Percentiles rank a stretch among this genome's conserved stretches.
Evolutionary conservation across 2,329 filamentous ascomycete species (phyloP).

Genomic region (Talaromyces sp.): DNA sequence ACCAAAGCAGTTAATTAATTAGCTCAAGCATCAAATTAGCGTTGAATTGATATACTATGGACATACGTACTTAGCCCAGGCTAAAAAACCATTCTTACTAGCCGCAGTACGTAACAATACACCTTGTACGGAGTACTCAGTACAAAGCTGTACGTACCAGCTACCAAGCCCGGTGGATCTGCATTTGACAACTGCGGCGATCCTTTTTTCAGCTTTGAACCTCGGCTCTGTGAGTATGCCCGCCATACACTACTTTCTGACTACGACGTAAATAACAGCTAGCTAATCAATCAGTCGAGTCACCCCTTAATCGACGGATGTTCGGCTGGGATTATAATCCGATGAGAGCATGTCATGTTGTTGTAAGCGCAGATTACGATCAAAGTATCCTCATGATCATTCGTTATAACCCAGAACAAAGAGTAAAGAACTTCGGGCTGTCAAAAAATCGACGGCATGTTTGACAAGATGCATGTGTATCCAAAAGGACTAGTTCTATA

Average conservation of each 20-base stretch:
- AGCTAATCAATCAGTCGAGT: neutral
- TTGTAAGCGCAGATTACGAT: neutral
- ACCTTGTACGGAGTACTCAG: too few relatives aligned
- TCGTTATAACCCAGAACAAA: neutral
- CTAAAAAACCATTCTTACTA: neutral
- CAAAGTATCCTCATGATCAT: neutral
- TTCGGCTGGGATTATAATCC: neutral
- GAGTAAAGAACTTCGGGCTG: neutral
- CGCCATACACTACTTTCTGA: too few relatives aligned
- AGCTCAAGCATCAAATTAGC: neutral
- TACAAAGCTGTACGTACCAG: neutral
- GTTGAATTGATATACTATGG: neutral
- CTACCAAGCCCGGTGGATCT: neutral
- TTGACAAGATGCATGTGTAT: neutral
- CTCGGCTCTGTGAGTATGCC: neutral
- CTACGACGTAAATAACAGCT: too few relatives aligned
- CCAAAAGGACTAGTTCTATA: neutral
- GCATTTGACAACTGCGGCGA: conserved; percentile 1
- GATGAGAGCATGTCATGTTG: neutral
- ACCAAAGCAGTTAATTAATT: neutral
- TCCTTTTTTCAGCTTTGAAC: neutral
- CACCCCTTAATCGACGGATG: neutral
- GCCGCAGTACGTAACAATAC: neutral
- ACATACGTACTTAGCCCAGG: neutral
- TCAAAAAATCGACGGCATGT: neutral